Percentiles rank a stretch among this genome's conserved stretches.
phyloP scores from a whole-genome alignment of 1,284 basidiomycete genomes.

The Earliella scabrosa region DNA sequence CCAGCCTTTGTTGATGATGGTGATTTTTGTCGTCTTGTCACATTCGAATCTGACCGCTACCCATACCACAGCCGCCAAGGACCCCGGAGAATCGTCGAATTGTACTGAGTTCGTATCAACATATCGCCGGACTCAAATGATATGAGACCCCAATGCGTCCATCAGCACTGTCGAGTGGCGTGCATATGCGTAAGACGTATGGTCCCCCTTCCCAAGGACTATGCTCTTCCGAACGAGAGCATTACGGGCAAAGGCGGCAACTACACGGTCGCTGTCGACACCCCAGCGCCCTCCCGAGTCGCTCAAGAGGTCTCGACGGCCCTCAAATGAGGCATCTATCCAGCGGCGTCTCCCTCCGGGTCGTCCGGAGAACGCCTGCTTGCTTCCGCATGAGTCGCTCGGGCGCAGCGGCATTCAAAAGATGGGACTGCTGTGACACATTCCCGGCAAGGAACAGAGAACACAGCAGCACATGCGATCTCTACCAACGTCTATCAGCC shows the following conservation, averaged over 20 bases:
- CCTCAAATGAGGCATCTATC: neutral
- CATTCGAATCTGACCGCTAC: conserved; percentile 4
- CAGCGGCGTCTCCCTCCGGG: neutral
- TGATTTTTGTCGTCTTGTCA: conserved; percentile 4
- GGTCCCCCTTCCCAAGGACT: too few species aligned
- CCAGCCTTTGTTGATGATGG: conserved; percentile 12
- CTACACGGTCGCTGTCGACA: too few species aligned
- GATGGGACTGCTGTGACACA: conserved; percentile 4
- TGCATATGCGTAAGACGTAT: too few species aligned
- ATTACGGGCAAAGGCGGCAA: too few species aligned
- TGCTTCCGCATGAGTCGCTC: neutral
- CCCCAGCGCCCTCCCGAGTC: too few species aligned
- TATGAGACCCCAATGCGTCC: neutral
- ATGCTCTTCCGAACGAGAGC: too few species aligned
- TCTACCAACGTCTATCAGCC: neutral
- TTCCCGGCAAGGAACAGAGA: neutral
- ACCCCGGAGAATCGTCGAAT: neutral
- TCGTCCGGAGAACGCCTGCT: neutral
- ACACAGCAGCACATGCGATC: neutral
- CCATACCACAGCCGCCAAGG: conserved; percentile 9
- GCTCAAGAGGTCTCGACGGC: too few species aligned
- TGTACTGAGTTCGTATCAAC: conserved; percentile 1
- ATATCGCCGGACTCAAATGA: neutral
- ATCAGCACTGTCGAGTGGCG: neutral
- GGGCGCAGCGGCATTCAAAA: too few species aligned